phyloP scores from a whole-genome alignment of 441 rosid species.

The Gossypium aridum region DNA sequence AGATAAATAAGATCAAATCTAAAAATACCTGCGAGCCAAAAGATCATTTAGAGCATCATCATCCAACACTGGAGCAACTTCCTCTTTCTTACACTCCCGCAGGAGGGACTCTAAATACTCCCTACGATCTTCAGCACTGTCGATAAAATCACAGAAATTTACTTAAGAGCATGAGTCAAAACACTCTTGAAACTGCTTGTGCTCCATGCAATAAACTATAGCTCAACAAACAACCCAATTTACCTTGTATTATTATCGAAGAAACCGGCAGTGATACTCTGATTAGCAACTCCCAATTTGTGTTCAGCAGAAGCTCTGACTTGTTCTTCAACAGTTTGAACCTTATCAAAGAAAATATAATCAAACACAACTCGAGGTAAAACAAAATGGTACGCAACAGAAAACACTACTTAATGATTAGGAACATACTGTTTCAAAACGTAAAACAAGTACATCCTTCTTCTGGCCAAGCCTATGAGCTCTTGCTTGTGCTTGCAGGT shows the following conservation, averaged over 20 bases:
- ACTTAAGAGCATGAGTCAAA: constrained; percentile 16
- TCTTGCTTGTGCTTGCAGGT: constrained; percentile 97
- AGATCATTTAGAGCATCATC: constrained; percentile 80
- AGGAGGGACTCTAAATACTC: constrained; percentile 84
- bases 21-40: constrained; percentile 75
- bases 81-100: constrained; percentile 90
- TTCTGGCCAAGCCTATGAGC: constrained; percentile 98
- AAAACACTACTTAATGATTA: background rate
- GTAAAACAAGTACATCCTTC: constrained; percentile 94
- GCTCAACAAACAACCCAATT: constrained; percentile 3
- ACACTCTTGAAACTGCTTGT: background rate
- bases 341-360: constrained; percentile 38
- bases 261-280: constrained; percentile 96
- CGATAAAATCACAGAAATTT: constrained; percentile 14
- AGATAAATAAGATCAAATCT: constrained; percentile 3
- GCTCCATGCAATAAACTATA: background rate
- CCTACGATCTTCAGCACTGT: constrained; percentile 93
- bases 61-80: constrained; percentile 79
- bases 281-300: constrained; percentile 96
- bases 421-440: constrained; percentile 82
- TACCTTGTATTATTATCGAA: constrained; percentile 94
- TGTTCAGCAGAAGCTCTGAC: constrained; percentile 96
- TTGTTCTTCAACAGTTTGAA: constrained; percentile 92
- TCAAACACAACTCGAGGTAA: background rate
- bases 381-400: constrained; percentile 6